Evolutionary conservation across 2,329 filamentous ascomycete species (phyloP).

Genomic region (Neophaeococcomyces mojaviensis): DNA sequence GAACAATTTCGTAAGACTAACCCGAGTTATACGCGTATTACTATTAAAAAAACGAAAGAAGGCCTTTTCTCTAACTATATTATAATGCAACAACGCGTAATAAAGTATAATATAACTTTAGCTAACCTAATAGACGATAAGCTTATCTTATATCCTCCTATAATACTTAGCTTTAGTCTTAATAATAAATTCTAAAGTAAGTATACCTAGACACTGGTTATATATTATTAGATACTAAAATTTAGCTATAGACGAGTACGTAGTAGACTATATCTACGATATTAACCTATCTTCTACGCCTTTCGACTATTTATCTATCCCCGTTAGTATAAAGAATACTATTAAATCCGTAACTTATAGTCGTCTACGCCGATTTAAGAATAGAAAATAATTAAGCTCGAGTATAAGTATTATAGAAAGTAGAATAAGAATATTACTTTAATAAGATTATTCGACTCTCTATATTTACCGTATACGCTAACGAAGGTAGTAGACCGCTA

Average conservation of each 20-base stretch:
- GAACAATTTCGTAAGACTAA: slow-evolving; percentile 24
- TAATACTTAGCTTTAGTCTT: slow-evolving; percentile 14
- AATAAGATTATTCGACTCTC: background rate
- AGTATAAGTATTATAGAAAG: slow-evolving; percentile 3
- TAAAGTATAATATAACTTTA: background rate
- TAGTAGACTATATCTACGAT: slow-evolving; percentile 17
- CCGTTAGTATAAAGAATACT: slow-evolving; percentile 18
- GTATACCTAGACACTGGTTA: background rate
- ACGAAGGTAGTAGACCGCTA: slow-evolving; percentile 12
- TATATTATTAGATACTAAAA: background rate
- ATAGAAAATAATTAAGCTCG: slow-evolving; percentile 5
- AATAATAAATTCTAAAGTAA: slow-evolving; percentile 20
- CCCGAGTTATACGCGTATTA: slow-evolving; percentile 18
- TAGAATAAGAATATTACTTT: slow-evolving; percentile 1
- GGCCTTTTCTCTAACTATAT: slow-evolving; percentile 1
- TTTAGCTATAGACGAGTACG: slow-evolving; percentile 19
- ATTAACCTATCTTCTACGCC: slow-evolving; percentile 17
- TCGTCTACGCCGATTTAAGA: slow-evolving; percentile 7
- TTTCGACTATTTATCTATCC: slow-evolving; percentile 21
- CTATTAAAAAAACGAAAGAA: slow-evolving; percentile 9
- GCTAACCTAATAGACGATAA: slow-evolving; percentile 13
- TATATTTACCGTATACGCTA: background rate
- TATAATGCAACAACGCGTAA: background rate
- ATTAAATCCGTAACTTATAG: slow-evolving; percentile 18
- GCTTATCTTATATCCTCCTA: slow-evolving; percentile 21